Percentiles rank a stretch among this genome's conserved stretches.
These are phyloP conservation scores for Ploettnerulaceae sp. DNA, from an alignment of 2,329 filamentous ascomycete genomes.

Conservation along the genomic window DNA sequence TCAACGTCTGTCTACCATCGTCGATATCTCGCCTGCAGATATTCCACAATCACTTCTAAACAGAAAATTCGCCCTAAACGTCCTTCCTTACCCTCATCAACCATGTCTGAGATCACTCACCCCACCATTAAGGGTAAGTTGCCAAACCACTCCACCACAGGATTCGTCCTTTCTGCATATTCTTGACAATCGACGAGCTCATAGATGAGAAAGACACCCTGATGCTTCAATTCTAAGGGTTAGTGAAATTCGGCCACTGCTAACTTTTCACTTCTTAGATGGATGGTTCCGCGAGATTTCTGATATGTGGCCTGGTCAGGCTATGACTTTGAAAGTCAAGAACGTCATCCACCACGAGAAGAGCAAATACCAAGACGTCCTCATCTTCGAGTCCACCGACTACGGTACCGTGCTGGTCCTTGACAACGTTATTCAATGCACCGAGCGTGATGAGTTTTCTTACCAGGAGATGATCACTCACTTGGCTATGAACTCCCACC, in stretches of 20 bases:
- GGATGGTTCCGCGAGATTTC: conserved; percentile 99
- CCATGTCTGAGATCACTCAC: conserved; percentile 52
- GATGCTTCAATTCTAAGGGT: no score
- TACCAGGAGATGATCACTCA: conserved; percentile 99
- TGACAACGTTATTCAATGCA: conserved; percentile 98
- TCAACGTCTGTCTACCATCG: background rate
- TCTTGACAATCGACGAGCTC: background rate
- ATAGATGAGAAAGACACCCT: no score
- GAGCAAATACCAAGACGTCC: conserved; percentile 97
- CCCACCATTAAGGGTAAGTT: conserved; percentile 53
- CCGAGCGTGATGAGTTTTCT: conserved; percentile 97
- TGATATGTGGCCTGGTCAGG: conserved; percentile 97
- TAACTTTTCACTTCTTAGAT: conserved; percentile 48
- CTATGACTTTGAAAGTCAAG: conserved; percentile 97
- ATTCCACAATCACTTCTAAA: background rate
- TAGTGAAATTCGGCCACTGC: conserved; percentile 7
- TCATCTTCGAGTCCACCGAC: conserved; percentile 97
- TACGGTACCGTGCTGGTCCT: conserved; percentile 94
- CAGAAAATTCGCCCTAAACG: background rate
- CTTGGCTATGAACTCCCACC: conserved; percentile 97
- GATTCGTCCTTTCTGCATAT: background rate
- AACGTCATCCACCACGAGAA: conserved; percentile 99
- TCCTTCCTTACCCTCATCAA: conserved; percentile 3
- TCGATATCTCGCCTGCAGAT: background rate
- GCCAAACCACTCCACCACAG: conserved; percentile 5